Conservation (phyloP, 768 basidiomycete species). For the Thelephora aurantiotincta region DNA sequence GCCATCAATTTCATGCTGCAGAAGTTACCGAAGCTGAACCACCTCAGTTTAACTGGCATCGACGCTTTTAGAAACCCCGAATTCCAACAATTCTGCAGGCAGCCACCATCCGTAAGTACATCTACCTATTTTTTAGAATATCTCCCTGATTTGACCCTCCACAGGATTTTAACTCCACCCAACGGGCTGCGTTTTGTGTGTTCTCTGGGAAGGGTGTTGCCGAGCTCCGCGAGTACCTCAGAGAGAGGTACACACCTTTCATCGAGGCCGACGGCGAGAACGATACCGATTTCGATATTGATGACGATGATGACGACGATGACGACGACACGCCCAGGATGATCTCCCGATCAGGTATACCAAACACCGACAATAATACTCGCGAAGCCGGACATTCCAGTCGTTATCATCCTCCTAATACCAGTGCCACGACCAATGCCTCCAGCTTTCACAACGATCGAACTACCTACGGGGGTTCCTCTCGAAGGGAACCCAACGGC, state of each 20-base stretch:
- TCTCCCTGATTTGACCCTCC: conserved; percentile 1
- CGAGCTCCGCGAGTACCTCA: conserved; percentile 69
- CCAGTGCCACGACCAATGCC: too few relatives aligned
- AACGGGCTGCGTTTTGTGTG: conserved; percentile 87
- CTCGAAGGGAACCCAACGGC: too few relatives aligned
- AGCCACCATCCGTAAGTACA: conserved; percentile 63
- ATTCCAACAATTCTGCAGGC: conserved; percentile 80
- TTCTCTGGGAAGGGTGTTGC: conserved; percentile 87
- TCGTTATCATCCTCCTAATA: too few relatives aligned
- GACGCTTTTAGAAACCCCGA: conserved; percentile 77
- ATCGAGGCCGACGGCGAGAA: conserved; percentile 47
- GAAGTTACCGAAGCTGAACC: conserved; percentile 81
- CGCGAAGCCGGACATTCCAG: too few relatives aligned
- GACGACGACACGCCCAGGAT: conserved; percentile 13
- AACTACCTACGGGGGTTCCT: too few relatives aligned
- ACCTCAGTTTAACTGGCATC: conserved; percentile 96
- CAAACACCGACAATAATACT: too few relatives aligned
- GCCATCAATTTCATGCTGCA: conserved; percentile 85
- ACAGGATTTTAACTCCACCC: conserved; percentile 85
- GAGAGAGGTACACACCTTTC: conserved; percentile 60
- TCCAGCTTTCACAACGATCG: too few relatives aligned
- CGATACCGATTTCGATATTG: conserved; percentile 19
- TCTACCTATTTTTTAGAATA: background rate
- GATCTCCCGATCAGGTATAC: too few relatives aligned
- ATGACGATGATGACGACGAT: conserved; percentile 47